Base-by-base conservation (phyloP, 1,139 yeast species). In the Entelexis paramagnoliae region DNA sequence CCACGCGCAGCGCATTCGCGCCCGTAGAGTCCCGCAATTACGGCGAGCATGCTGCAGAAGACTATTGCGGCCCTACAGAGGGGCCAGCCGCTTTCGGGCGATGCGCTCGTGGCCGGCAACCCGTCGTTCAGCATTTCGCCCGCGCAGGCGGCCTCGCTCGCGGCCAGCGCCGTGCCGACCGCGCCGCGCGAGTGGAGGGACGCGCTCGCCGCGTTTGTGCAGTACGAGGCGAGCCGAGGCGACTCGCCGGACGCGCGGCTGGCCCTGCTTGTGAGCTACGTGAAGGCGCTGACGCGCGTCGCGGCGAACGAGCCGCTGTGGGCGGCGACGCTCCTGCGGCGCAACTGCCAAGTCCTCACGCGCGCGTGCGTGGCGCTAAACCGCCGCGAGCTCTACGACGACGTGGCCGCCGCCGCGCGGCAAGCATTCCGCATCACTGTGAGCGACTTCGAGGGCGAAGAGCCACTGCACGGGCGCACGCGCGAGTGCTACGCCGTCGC, bases 401-500 rank as follows among this genome's bases (percentile, higher is more conserved):
- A 48, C 10, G 40, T 40, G 7, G 52, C 56, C 7, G 33, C 43
- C 1, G 49, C 44, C 2, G 47, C 53, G 4, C 48, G 57, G 8
- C 57, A 45, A 19, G 51, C 53, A n/a, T 56, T 56, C 48, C 35
- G 53, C 16, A 42, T 56, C 8, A 50, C 53, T 1, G 55, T 56
- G 11, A 48, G 47, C 34, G 59, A 56, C 28, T 28, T 19, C 41
- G 50, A 46, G 16, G 35, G 28, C 22, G 59, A 56, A 35, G 52
- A 53, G 49, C 51, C 50, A 9, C 22, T 9, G n/a, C 19, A 29
- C 9, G 59, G 59, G 46, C 50, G 59, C n/a, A 55, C 57, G 8
- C 34, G 34, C 40, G 50, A 51, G 32, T 53, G 59, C 51, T 52
- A 56, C 29, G 51, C 50, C 19, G 34, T 58, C 64, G 78, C 87